Conservation (phyloP, 495 filamentous ascomycete genomes). For the Trichoderma erinaceum region DNA sequence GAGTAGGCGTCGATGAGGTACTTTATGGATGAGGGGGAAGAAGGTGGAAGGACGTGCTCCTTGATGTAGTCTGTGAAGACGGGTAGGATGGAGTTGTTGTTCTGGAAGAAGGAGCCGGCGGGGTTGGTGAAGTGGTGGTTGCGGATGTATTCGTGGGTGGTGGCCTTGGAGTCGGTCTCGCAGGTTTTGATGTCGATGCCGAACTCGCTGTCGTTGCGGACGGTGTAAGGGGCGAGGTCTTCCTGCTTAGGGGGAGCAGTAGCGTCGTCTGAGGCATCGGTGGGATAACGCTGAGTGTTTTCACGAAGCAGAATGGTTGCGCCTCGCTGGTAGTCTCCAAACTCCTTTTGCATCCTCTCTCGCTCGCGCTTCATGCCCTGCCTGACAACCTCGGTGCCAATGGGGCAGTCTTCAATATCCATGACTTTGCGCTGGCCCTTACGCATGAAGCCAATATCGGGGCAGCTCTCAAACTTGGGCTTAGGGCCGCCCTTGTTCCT, state of each 20-base stretch:
- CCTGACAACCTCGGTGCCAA: slow-evolving; percentile 79
- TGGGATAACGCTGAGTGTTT: slow-evolving; percentile 64
- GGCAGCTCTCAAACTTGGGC: slow-evolving; percentile 46
- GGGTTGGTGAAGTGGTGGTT: slow-evolving; percentile 81
- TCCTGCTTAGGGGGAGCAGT: slow-evolving; percentile 16
- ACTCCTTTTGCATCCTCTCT: slow-evolving; percentile 59
- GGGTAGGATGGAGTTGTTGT: slow-evolving; percentile 98
- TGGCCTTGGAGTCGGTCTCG: slow-evolving; percentile 77
- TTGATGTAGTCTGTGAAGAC: slow-evolving; percentile 88
- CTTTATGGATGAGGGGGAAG: slow-evolving; percentile 44
- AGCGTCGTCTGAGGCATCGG: slow-evolving; percentile 27
- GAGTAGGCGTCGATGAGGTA: slow-evolving; percentile 97
- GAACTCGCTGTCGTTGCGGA: slow-evolving; percentile 32
- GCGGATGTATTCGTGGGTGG: slow-evolving; percentile 78
- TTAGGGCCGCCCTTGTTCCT: slow-evolving; percentile 29
- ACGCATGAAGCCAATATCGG: slow-evolving; percentile 83
- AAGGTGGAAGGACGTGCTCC: slow-evolving; percentile 56
- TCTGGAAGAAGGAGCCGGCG: slow-evolving; percentile 95
- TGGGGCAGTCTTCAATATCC: slow-evolving; percentile 96
- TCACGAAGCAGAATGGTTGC: slow-evolving; percentile 88
- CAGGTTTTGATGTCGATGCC: slow-evolving; percentile 69
- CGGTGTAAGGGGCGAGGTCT: slow-evolving; percentile 21
- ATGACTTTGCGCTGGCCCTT: slow-evolving; percentile 68
- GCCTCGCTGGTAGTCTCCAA: slow-evolving; percentile 66
- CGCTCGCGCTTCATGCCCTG: slow-evolving; percentile 70